Evolutionary conservation across 2,329 filamentous ascomycete species (phyloP).

Genomic region (Nothopassalora personata): DNA sequence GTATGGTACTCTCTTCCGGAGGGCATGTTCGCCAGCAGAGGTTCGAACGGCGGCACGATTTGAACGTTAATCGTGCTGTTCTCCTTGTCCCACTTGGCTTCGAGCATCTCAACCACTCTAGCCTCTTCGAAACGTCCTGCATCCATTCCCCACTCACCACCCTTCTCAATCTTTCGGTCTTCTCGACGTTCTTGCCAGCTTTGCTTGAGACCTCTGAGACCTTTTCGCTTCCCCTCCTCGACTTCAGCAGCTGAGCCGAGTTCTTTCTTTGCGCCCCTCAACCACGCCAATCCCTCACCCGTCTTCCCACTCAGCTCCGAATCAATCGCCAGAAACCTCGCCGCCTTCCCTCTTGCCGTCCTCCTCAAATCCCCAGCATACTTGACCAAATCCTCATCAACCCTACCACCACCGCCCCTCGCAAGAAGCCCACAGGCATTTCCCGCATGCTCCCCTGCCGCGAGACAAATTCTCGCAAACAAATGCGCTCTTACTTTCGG

Average conservation of each 20-base stretch:
- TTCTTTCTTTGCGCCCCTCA: constrained; percentile 69
- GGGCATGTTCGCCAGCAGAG: constrained; percentile 72
- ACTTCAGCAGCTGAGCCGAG: constrained; percentile 56
- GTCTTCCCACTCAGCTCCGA: constrained; percentile 76
- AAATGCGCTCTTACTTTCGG: constrained; percentile 84
- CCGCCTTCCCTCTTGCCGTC: constrained; percentile 76
- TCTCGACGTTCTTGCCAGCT: constrained; percentile 73
- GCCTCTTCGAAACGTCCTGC: constrained; percentile 80
- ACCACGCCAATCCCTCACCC: constrained; percentile 81
- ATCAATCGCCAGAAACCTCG: constrained; percentile 85
- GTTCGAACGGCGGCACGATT: constrained; percentile 63
- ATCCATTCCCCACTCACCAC: constrained; percentile 69
- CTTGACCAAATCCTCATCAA: constrained; percentile 61
- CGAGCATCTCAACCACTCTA: constrained; percentile 77
- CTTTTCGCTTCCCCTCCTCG: constrained; percentile 47
- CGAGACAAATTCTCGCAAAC: constrained; percentile 80
- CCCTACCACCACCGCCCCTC: constrained; percentile 41
- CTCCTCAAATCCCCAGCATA: constrained; percentile 72
- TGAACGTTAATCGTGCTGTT: constrained; percentile 93
- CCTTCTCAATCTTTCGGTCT: constrained; percentile 72
- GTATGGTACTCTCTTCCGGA: constrained; percentile 81
- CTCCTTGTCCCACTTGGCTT: constrained; percentile 83
- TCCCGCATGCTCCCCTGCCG: constrained; percentile 79
- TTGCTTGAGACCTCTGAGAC: constrained; percentile 63
- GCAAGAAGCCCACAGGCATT: constrained; percentile 56